These are phyloP conservation scores for Boletellus sp. DNA, from an alignment of 768 basidiomycete genomes.

Conservation along the genomic window DNA sequence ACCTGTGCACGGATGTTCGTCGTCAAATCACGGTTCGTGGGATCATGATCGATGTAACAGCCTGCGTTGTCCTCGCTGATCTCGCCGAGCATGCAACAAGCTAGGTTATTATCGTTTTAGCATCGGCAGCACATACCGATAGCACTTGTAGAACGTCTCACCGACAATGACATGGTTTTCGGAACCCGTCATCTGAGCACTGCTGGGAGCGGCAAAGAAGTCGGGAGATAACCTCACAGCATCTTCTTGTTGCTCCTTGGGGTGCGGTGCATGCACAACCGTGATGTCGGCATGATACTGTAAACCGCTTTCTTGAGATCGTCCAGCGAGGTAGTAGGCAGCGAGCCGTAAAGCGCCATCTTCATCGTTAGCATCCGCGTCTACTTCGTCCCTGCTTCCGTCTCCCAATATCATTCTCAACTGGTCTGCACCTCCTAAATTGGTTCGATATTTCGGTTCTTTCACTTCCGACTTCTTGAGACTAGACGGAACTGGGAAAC, in stretches of 20 bases:
- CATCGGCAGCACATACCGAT: not conserved
- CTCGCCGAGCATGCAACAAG: slow-evolving; percentile 5
- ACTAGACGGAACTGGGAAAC: slow-evolving; percentile 3
- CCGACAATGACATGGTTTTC: slow-evolving; percentile 3
- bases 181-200: slow-evolving; percentile 10
- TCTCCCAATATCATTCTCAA: not conserved
- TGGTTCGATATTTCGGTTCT: no score
- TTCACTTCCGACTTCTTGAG: no score
- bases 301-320: not conserved
- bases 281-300: slow-evolving; percentile 13
- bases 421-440: no score
- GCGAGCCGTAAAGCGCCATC: slow-evolving; percentile 1
- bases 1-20: slow-evolving; percentile 11
- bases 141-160: not conserved
- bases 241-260: slow-evolving; percentile 5
- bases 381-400: not conserved
- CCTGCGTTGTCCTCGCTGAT: not conserved
- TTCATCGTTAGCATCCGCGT: not conserved
- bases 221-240: slow-evolving; percentile 15
- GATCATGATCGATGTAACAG: not conserved
- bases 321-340: slow-evolving; percentile 8
- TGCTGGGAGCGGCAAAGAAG: slow-evolving; percentile 12
- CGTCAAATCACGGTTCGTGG: not conserved
- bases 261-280: slow-evolving; percentile 5
- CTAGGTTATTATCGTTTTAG: not conserved